Evolutionary conservation across 2,329 filamentous ascomycete species (phyloP).

Genomic region (Aspergillus amoenus): DNA sequence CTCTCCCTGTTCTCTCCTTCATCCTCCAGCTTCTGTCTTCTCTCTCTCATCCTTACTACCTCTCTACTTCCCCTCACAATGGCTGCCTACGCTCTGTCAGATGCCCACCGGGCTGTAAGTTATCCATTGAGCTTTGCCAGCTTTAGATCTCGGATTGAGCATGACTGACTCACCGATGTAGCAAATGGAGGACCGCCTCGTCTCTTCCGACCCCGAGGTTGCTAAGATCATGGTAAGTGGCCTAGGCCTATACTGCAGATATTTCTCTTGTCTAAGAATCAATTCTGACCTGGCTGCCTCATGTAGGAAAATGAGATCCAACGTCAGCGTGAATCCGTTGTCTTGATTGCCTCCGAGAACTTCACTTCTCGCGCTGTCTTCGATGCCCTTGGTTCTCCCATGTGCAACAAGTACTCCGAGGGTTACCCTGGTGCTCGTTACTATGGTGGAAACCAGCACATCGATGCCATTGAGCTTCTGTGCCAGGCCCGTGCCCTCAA

Average conservation of each 20-base stretch:
- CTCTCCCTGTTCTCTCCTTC: slow-evolving; percentile 4
- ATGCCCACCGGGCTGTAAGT: slow-evolving; percentile 65
- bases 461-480: slow-evolving; percentile 90
- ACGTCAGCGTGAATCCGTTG: slow-evolving; percentile 97
- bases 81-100: slow-evolving; percentile 62
- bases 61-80: slow-evolving; percentile 31
- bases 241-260: neutral
- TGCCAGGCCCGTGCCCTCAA: slow-evolving; percentile 93
- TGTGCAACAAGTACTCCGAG: slow-evolving; percentile 99
- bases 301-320: slow-evolving; percentile 83
- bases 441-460: slow-evolving; percentile 99
- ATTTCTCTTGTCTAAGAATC: neutral
- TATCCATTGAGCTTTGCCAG: slow-evolving; percentile 2
- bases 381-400: slow-evolving; percentile 90
- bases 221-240: slow-evolving; percentile 86
- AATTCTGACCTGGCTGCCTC: slow-evolving; percentile 29
- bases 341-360: slow-evolving; percentile 98
- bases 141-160: slow-evolving; percentile 13
- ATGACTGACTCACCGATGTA: slow-evolving; percentile 47
- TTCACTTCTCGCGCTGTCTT: slow-evolving; percentile 98
- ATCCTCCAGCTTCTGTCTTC: slow-evolving; percentile 3
- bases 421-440: slow-evolving; percentile 97
- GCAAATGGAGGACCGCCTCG: slow-evolving; percentile 94
- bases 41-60: slow-evolving; percentile 10
- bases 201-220: slow-evolving; percentile 90